A percentile compares a stretch with the other conserved stretches of the same genome.
These are phyloP conservation scores for Schizosaccharomyces japonicus DNA, from an alignment of 805 yeast species.

Conservation along the genomic window DNA sequence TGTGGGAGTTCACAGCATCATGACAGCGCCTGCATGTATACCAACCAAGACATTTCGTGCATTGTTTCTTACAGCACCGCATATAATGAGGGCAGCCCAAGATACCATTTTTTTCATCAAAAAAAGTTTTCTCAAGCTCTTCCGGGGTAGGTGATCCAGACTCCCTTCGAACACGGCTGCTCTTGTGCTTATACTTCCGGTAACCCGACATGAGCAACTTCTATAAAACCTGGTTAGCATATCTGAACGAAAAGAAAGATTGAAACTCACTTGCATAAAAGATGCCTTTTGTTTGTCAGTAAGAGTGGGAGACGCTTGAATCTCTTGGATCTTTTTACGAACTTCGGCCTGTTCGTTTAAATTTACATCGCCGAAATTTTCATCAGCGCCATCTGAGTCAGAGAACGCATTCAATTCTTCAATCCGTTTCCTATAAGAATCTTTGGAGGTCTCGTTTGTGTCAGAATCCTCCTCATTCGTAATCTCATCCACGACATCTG, in stretches of 20 bases:
- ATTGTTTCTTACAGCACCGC: conserved; percentile 61
- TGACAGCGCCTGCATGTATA: conserved; percentile 70
- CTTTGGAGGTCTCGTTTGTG: background rate
- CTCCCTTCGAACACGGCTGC: too few relatives aligned
- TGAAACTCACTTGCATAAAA: background rate
- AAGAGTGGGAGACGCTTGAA: background rate
- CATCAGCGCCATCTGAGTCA: background rate
- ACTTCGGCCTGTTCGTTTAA: background rate
- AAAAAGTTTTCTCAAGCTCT: conserved; percentile 10
- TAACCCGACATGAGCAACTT: background rate
- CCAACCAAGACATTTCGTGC: conserved; percentile 54
- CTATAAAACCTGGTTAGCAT: background rate
- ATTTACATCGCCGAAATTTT: background rate
- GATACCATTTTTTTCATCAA: conserved; percentile 17
- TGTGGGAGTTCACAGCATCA: conserved; percentile 36
- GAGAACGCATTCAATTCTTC: too few relatives aligned
- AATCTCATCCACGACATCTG: background rate
- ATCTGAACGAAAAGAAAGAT: too few relatives aligned
- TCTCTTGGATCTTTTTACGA: background rate
- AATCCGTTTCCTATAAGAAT: too few relatives aligned
- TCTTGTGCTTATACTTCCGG: conserved; percentile 1
- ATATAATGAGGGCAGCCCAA: conserved; percentile 70
- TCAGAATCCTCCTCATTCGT: background rate
- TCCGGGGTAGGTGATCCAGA: conserved; percentile 5
- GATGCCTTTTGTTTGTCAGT: background rate